Conservation (phyloP, 1,284 basidiomycete species). For the Cryptococcus sp. region DNA sequence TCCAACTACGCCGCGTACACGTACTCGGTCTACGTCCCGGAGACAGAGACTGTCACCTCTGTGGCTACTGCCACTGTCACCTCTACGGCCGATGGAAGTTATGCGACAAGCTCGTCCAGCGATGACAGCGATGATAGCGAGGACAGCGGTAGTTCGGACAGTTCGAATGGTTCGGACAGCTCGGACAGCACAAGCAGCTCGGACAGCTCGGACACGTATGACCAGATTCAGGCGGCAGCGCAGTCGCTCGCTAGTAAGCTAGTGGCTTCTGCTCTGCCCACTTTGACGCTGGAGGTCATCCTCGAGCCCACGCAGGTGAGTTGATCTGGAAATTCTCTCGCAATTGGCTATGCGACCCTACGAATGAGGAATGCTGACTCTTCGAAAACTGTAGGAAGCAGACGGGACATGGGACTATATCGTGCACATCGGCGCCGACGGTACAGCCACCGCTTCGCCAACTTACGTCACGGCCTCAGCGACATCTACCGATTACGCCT, state of each 20-base stretch:
- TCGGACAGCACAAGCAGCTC: too few species aligned
- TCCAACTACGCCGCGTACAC: slow-evolving; percentile 36
- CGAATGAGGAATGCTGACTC: background rate
- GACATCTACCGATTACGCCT: slow-evolving; percentile 15
- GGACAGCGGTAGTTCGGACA: background rate
- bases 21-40: slow-evolving; percentile 40
- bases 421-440: slow-evolving; percentile 48
- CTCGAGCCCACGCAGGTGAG: slow-evolving; percentile 51
- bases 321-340: background rate
- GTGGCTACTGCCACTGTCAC: slow-evolving; percentile 9
- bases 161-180: background rate
- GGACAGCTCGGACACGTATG: too few species aligned
- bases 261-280: slow-evolving; percentile 43
- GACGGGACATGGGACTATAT: slow-evolving; percentile 53
- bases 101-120: background rate
- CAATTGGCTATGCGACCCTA: background rate
- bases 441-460: slow-evolving; percentile 49
- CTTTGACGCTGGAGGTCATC: slow-evolving; percentile 50
- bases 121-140: slow-evolving; percentile 5
- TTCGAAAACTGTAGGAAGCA: slow-evolving; percentile 28
- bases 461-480: slow-evolving; percentile 32
- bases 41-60: slow-evolving; percentile 14
- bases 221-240: slow-evolving; percentile 24
- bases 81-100: slow-evolving; percentile 3
- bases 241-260: slow-evolving; percentile 30